Evolutionary conservation across 2,329 filamentous ascomycete species (phyloP).

Genomic region (Pezicula rhizophila): DNA sequence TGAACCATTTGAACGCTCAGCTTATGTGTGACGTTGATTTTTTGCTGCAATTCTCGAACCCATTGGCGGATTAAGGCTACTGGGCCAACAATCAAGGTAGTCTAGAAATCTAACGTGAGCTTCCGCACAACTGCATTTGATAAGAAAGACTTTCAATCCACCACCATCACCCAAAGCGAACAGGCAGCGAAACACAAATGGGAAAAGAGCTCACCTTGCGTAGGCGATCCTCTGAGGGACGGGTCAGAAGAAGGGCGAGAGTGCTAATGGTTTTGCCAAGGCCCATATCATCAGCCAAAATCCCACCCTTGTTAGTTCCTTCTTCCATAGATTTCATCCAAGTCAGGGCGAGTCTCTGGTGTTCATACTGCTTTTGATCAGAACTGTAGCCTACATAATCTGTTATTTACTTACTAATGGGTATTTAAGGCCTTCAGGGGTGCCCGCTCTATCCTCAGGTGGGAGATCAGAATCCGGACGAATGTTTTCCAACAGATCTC

Average conservation of each 20-base stretch:
- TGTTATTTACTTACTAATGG: constrained; percentile 36
- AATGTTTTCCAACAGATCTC: constrained; percentile 66
- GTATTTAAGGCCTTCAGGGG: constrained; percentile 62
- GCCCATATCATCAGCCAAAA: constrained; percentile 78
- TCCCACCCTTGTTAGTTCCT: constrained; percentile 66
- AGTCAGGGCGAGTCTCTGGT: constrained; percentile 71
- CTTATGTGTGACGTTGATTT: constrained; percentile 53
- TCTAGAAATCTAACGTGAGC: constrained; percentile 35
- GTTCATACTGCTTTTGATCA: constrained; percentile 49
- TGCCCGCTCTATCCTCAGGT: constrained; percentile 57
- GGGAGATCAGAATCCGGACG: constrained; percentile 63
- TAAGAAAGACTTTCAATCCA: no score
- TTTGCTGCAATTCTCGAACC: constrained; percentile 70
- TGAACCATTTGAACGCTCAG: constrained; percentile 67
- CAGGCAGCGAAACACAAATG: no score
- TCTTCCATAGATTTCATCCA: constrained; percentile 74
- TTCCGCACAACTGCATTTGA: no score
- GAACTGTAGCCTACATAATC: background rate
- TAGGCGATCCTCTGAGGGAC: constrained; percentile 47
- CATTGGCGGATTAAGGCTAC: constrained; percentile 78
- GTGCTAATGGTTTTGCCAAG: constrained; percentile 81
- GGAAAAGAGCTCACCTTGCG: constrained; percentile 24
- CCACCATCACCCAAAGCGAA: no score
- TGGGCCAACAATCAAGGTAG: constrained; percentile 77
- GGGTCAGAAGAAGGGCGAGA: constrained; percentile 55